Evolutionary conservation across 192 early-diverging fungal genomes (phyloP).

Genomic region (Entomortierella chlamydospora): DNA sequence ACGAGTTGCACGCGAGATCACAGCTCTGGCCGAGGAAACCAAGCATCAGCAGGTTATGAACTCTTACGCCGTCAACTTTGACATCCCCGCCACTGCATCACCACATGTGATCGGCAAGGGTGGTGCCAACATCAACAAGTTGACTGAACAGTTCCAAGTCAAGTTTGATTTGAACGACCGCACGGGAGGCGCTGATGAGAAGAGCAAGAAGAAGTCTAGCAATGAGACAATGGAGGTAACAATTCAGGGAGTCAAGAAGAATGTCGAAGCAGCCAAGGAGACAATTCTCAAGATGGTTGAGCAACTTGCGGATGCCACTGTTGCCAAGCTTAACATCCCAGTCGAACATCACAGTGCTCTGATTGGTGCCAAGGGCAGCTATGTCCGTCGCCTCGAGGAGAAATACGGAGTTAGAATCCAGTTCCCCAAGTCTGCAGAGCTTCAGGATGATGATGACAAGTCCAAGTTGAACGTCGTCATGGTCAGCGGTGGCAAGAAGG

Average conservation of each 20-base stretch:
- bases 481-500: constrained; percentile 87
- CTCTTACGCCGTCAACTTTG: constrained; percentile 76
- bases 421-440: constrained; percentile 70
- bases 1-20: constrained; percentile 75
- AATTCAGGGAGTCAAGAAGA: constrained; percentile 82
- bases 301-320: constrained; percentile 74
- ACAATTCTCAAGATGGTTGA: constrained; percentile 76
- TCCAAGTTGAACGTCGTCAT: constrained; percentile 75
- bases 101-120: constrained; percentile 91
- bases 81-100: constrained; percentile 74
- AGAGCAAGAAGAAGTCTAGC: constrained; percentile 55
- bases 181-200: constrained; percentile 46
- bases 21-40: constrained; percentile 72
- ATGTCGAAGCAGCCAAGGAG: constrained; percentile 77
- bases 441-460: constrained; percentile 64
- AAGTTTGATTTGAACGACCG: constrained; percentile 72
- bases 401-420: constrained; percentile 78
- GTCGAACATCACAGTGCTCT: constrained; percentile 75
- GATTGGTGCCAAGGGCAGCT: constrained; percentile 77
- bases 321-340: constrained; percentile 65
- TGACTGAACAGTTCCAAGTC: constrained; percentile 83
- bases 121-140: constrained; percentile 82
- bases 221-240: constrained; percentile 69
- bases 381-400: constrained; percentile 80
- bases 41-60: constrained; percentile 74